Percentiles rank a stretch among this genome's conserved stretches.
phyloP scores from a whole-genome alignment of 2,329 filamentous ascomycete species.

The Aureobasidium sp. region DNA sequence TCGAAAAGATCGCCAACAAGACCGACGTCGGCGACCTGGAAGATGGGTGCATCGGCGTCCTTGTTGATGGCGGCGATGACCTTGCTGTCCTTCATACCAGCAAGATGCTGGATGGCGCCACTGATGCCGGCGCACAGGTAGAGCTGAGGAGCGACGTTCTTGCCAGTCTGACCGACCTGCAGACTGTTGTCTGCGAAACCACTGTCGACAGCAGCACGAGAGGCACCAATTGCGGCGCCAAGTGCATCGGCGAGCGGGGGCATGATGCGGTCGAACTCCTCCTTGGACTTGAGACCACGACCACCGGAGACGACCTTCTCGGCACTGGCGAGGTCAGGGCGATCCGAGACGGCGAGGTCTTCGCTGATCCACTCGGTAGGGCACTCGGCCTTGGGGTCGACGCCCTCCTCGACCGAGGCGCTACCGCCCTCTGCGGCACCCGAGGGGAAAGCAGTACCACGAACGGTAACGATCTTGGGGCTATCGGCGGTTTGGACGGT shows the following conservation, averaged over 20 bases:
- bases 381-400: slow-evolving; percentile 70
- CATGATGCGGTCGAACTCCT: slow-evolving; percentile 92
- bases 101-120: slow-evolving; percentile 94
- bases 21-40: slow-evolving; percentile 95
- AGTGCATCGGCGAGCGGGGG: slow-evolving; percentile 84
- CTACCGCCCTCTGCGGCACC: slow-evolving; percentile 65
- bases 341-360: slow-evolving; percentile 84
- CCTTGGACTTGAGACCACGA: slow-evolving; percentile 92
- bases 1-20: slow-evolving; percentile 91
- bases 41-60: slow-evolving; percentile 92
- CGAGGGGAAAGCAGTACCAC: slow-evolving; percentile 83
- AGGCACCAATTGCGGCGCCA: slow-evolving; percentile 92
- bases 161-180: slow-evolving; percentile 96
- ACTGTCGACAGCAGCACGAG: slow-evolving; percentile 89
- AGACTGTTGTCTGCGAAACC: slow-evolving; percentile 98
- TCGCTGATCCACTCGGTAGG: slow-evolving; percentile 88
- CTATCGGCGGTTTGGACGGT: slow-evolving; percentile 85
- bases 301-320: slow-evolving; percentile 86
- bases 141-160: slow-evolving; percentile 93
- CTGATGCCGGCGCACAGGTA: slow-evolving; percentile 96
- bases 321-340: slow-evolving; percentile 88
- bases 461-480: slow-evolving; percentile 84
- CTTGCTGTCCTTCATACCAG: slow-evolving; percentile 99
- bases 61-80: slow-evolving; percentile 99
- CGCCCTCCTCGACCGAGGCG: slow-evolving; percentile 70